Evolutionary conservation across 2,329 filamentous ascomycete genomes (phyloP).

Genomic region (Aspergillus viridinutans): DNA sequence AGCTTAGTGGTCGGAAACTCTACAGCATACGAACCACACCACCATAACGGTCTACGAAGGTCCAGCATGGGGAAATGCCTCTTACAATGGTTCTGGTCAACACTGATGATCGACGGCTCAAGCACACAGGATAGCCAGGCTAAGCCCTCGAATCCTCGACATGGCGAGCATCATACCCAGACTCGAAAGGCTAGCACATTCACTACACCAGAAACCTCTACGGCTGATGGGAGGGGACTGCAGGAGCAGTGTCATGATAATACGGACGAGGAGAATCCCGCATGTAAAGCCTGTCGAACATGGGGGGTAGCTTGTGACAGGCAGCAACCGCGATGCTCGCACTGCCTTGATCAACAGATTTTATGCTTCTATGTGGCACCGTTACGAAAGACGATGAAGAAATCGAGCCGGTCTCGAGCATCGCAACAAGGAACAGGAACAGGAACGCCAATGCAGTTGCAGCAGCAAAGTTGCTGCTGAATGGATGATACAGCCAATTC

Average conservation of each 20-base stretch:
- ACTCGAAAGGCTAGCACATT: not conserved
- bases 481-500: not conserved
- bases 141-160: not conserved
- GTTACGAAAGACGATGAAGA: constrained; percentile 14
- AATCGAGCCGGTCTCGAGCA: constrained; percentile 7
- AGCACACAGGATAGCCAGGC: not conserved
- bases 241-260: not conserved
- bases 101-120: constrained; percentile 13
- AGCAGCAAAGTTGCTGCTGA: not conserved
- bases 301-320: constrained; percentile 26
- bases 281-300: constrained; percentile 28
- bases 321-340: constrained; percentile 25
- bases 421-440: not conserved
- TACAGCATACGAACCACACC: not conserved
- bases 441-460: not conserved
- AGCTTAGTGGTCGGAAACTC: not conserved
- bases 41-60: not conserved
- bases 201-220: constrained; percentile 5
- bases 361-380: constrained; percentile 33
- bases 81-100: constrained; percentile 20
- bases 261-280: constrained; percentile 1
- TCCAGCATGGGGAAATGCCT: constrained; percentile 7
- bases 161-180: not conserved
- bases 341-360: constrained; percentile 30
- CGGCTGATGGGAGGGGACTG: constrained; percentile 2